Conservation (phyloP, 2,329 filamentous ascomycete genomes). For the Trichoderma citrinoviride region DNA sequence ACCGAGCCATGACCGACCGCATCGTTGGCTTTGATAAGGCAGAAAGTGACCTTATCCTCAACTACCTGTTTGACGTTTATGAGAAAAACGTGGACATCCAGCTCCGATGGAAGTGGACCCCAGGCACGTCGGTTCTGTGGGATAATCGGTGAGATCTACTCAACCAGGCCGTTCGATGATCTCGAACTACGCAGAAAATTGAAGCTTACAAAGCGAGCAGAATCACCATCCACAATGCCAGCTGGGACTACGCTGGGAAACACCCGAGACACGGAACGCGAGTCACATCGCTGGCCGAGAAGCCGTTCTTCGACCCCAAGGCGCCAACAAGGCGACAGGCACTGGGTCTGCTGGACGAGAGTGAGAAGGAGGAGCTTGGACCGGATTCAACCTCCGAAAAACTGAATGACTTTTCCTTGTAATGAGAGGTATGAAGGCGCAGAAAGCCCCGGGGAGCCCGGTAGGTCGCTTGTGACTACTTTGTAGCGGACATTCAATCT, state of each 20-base stretch:
- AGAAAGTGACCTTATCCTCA: constrained; percentile 66
- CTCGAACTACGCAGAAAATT: neutral
- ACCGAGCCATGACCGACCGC: constrained; percentile 63
- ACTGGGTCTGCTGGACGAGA: constrained; percentile 59
- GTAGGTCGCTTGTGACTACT: too few species aligned
- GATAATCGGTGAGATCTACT: constrained; percentile 56
- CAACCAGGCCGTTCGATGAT: neutral
- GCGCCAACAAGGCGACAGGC: constrained; percentile 66
- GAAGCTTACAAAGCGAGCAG: constrained; percentile 33
- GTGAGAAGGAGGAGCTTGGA: constrained; percentile 43
- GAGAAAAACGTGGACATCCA: constrained; percentile 71
- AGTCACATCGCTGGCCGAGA: constrained; percentile 68
- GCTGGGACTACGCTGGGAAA: constrained; percentile 68
- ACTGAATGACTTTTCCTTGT: neutral
- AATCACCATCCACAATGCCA: constrained; percentile 71
- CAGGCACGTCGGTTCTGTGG: constrained; percentile 65
- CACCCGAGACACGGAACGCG: constrained; percentile 69
- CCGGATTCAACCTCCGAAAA: neutral
- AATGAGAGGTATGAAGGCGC: neutral
- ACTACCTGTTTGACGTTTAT: constrained; percentile 66
- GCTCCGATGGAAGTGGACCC: constrained; percentile 68
- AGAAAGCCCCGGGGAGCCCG: too few species aligned
- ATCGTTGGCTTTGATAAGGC: constrained; percentile 68
- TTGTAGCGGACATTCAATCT: too few species aligned
- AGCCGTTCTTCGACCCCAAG: constrained; percentile 62